Evolutionary conservation across 2,329 filamentous ascomycete species (phyloP).

Genomic region (Alternaria brassicae): DNA sequence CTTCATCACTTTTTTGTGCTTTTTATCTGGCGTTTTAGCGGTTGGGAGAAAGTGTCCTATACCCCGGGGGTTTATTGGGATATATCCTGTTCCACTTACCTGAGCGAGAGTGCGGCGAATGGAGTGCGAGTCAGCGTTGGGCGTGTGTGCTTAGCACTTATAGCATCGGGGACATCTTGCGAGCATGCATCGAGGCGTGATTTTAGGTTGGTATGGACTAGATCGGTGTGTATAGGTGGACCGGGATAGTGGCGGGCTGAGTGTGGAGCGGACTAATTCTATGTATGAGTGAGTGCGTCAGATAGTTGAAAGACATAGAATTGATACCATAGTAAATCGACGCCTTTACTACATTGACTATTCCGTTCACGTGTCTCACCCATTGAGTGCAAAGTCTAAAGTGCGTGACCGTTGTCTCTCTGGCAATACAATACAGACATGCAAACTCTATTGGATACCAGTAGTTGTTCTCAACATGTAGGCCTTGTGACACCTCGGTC

Average conservation of each 20-base stretch:
- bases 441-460: accelerated
- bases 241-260: background rate
- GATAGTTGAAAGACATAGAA: slow-evolving; percentile 2
- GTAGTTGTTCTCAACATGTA: background rate
- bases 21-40: slow-evolving; percentile 22
- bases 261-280: background rate
- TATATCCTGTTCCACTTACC: background rate
- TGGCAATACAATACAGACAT: background rate
- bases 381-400: accelerated
- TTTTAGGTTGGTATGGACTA: slow-evolving; percentile 1
- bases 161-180: background rate
- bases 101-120: background rate
- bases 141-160: background rate
- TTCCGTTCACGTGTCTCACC: background rate
- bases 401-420: background rate
- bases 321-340: slow-evolving; percentile 4
- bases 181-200: background rate
- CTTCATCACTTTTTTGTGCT: slow-evolving; percentile 9
- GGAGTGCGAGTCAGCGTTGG: background rate
- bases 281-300: background rate
- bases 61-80: slow-evolving; percentile 25
- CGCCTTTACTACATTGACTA: accelerated
- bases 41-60: slow-evolving; percentile 37
- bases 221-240: background rate
- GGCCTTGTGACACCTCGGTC: background rate